Conservation (phyloP, 164 flowering plant genomes). For the Hamamelis virginiana region DNA sequence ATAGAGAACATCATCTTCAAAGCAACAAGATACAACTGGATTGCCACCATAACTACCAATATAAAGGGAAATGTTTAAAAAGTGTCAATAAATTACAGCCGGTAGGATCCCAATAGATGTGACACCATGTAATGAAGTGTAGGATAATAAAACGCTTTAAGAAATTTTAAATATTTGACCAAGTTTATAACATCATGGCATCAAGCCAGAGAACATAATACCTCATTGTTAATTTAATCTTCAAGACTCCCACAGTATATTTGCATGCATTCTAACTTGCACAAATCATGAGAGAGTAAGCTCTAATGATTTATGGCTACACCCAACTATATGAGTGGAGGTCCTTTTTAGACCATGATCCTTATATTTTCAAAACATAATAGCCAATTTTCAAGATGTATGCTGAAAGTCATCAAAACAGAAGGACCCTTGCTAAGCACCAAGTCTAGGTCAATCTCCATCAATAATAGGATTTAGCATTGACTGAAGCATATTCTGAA, state of each 20-base stretch:
- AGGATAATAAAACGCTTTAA: not conserved
- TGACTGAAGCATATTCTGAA: too few relatives aligned
- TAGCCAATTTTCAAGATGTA: too few relatives aligned
- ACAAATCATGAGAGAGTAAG: too few relatives aligned
- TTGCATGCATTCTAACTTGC: too few relatives aligned
- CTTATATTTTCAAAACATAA: too few relatives aligned
- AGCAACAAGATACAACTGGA: not conserved
- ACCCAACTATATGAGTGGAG: too few relatives aligned
- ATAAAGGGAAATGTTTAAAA: not conserved
- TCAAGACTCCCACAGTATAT: too few relatives aligned
- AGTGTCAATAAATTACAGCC: not conserved
- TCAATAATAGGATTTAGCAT: not conserved
- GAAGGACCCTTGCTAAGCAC: not conserved
- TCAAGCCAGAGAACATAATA: too few relatives aligned
- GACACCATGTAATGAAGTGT: not conserved
- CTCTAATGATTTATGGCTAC: too few relatives aligned
- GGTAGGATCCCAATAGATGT: not conserved
- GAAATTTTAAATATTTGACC: not conserved
- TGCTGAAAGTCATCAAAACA: not conserved
- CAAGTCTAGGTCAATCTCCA: not conserved
- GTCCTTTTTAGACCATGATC: too few relatives aligned
- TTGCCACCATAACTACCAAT: not conserved
- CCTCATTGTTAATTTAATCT: too few relatives aligned
- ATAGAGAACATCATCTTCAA: not conserved
- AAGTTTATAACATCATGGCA: too few relatives aligned